These are phyloP conservation scores for Fibroporia radiculosa DNA, from an alignment of 768 basidiomycete genomes.

Conservation along the genomic window DNA sequence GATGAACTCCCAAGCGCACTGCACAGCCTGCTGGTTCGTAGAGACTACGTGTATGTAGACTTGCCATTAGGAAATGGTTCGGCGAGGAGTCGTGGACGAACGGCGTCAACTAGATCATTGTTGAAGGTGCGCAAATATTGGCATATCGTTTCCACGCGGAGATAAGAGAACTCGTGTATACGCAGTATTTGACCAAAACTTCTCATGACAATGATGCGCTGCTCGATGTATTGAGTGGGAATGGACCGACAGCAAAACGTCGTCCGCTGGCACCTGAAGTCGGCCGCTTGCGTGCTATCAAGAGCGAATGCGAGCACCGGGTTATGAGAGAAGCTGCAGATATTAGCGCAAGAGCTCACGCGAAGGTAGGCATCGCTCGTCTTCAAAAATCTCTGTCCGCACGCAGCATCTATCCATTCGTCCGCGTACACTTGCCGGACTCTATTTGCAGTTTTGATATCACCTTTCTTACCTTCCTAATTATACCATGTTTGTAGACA, in stretches of 20 bases:
- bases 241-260: constrained; percentile 24
- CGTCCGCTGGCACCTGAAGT: constrained; percentile 59
- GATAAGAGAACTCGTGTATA: background rate
- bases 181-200: constrained; percentile 18
- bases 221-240: constrained; percentile 41
- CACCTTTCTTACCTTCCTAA: no score
- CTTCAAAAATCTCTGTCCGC: no score
- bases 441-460: no score
- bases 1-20: constrained; percentile 50
- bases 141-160: background rate
- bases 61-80: constrained; percentile 7
- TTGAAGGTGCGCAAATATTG: constrained; percentile 32
- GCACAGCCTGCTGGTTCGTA: constrained; percentile 35
- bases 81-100: constrained; percentile 21
- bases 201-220: constrained; percentile 46
- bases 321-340: constrained; percentile 83
- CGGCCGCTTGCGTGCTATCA: constrained; percentile 65
- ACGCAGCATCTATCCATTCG: no score
- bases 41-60: constrained; percentile 33
- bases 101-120: constrained; percentile 42
- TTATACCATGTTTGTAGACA: constrained; percentile 43
- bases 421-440: no score
- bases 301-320: constrained; percentile 68
- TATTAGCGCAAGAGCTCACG: constrained; percentile 79
- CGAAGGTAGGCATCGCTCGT: constrained; percentile 64